Percentiles rank a stretch among this genome's conserved stretches.
These are phyloP conservation scores for Russula foetens DNA, from an alignment of 768 basidiomycete genomes.

Conservation along the genomic window DNA sequence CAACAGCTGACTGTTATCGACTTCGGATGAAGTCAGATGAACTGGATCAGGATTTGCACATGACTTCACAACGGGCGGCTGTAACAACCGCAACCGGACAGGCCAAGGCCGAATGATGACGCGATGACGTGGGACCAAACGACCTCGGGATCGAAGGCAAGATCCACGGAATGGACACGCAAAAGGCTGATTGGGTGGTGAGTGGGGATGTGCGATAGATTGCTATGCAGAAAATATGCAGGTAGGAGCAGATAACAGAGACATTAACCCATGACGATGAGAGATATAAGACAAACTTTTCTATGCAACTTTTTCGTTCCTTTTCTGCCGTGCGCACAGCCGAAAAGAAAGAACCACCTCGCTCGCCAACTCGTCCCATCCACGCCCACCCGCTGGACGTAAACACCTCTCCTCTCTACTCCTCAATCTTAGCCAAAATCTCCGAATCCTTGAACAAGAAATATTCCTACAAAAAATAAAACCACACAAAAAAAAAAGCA, in stretches of 20 bases:
- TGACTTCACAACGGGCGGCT: too few relatives aligned
- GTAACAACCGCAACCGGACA: too few relatives aligned
- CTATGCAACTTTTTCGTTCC: background rate
- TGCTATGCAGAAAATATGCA: background rate
- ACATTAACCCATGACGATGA: background rate
- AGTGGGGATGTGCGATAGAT: slow-evolving; percentile 7
- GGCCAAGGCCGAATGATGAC: too few relatives aligned
- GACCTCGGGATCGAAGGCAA: too few relatives aligned
- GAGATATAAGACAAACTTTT: slow-evolving; percentile 8
- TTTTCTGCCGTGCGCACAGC: background rate
- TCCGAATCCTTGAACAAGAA: slow-evolving; percentile 91
- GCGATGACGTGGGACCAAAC: too few relatives aligned
- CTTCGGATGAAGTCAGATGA: too few relatives aligned
- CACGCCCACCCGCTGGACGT: background rate
- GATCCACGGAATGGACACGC: too few relatives aligned
- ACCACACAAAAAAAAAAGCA: background rate
- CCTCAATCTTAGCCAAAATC: slow-evolving; percentile 93
- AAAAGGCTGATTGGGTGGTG: too few relatives aligned
- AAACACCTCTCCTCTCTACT: slow-evolving; percentile 35
- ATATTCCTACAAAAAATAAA: slow-evolving; percentile 66
- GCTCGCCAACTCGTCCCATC: too few relatives aligned
- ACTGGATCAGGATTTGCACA: too few relatives aligned
- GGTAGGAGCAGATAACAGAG: background rate
- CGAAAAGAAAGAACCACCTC: too few relatives aligned
- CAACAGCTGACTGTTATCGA: too few relatives aligned